A percentile compares a stretch with the other conserved stretches of the same genome.
These are phyloP conservation scores for Termitomyces sp. DNA, from an alignment of 768 basidiomycete genomes.

Conservation along the genomic window DNA sequence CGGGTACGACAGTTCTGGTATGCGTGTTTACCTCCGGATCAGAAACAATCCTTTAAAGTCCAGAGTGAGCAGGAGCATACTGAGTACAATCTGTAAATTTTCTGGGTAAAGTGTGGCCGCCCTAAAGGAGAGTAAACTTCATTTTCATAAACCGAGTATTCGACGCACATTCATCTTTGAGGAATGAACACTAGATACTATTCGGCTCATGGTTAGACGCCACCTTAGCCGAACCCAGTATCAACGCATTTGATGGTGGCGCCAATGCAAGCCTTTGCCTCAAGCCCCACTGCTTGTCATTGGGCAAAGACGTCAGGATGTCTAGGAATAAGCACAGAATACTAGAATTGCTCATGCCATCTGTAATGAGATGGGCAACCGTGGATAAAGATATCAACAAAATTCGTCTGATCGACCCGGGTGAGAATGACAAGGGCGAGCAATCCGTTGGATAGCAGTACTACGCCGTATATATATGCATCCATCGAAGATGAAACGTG, in stretches of 20 bases:
- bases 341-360: conserved; percentile 40
- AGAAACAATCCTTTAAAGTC: conserved; percentile 18
- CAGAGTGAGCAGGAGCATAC: conserved; percentile 32
- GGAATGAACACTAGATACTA: conserved; percentile 30
- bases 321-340: conserved; percentile 44
- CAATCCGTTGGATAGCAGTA: conserved; percentile 37
- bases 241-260: conserved; percentile 32
- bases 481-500: conserved; percentile 30
- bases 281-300: conserved; percentile 20
- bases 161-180: conserved; percentile 31
- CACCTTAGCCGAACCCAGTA: conserved; percentile 40
- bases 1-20: conserved; percentile 38
- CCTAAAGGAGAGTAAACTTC: conserved; percentile 28
- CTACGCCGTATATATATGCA: conserved; percentile 24
- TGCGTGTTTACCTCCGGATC: conserved; percentile 22
- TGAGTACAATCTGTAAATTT: conserved; percentile 30
- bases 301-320: conserved; percentile 24
- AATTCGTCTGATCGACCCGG: conserved; percentile 30
- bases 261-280: conserved; percentile 38
- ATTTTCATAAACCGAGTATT: not conserved
- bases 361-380: conserved; percentile 48
- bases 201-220: conserved; percentile 37
- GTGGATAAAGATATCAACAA: conserved; percentile 38
- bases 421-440: conserved; percentile 38
- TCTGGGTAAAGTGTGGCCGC: conserved; percentile 54